A percentile compares a stretch with the other conserved stretches of the same genome.
phyloP scores from a whole-genome alignment of 2,329 filamentous ascomycete species.

The Fusarium lateritium region DNA sequence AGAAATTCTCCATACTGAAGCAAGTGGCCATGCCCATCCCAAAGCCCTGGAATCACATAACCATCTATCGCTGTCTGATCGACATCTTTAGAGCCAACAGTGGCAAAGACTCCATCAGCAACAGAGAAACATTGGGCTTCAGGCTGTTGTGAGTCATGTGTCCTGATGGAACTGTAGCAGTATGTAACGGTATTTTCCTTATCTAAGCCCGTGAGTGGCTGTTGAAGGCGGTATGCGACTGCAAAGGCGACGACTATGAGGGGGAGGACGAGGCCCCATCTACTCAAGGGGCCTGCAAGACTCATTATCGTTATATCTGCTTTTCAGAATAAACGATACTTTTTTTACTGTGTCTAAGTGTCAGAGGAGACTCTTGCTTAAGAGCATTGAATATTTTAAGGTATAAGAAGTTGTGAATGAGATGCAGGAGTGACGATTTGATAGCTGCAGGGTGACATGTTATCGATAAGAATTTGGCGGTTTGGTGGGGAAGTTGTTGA shows the following conservation, averaged over 20 bases:
- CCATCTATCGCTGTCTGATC: constrained; percentile 56
- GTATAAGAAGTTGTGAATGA: background rate
- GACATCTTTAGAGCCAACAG: constrained; percentile 58
- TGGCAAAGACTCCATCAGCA: constrained; percentile 64
- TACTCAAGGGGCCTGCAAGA: constrained; percentile 28
- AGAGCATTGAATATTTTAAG: background rate
- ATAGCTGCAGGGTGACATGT: constrained; percentile 19
- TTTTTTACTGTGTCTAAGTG: background rate
- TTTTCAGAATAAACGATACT: background rate
- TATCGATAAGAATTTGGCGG: constrained; percentile 38
- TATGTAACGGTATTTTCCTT: constrained; percentile 45
- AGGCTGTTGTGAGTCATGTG: constrained; percentile 55
- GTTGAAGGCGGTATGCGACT: constrained; percentile 51
- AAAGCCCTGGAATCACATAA: constrained; percentile 76
- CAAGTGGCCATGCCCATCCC: constrained; percentile 80
- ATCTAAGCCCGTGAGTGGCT: constrained; percentile 37
- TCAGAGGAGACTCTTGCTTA: background rate
- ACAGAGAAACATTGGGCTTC: constrained; percentile 70
- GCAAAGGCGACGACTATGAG: constrained; percentile 52
- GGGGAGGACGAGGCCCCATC: constrained; percentile 53
- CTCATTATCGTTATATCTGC: constrained; percentile 19
- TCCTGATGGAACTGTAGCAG: constrained; percentile 59
- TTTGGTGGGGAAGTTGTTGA: constrained; percentile 22
- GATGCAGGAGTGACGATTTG: constrained; percentile 21
- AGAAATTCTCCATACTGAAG: constrained; percentile 77